phyloP scores from a whole-genome alignment of 169 alveolate genomes.

The Perkinsus olseni region DNA sequence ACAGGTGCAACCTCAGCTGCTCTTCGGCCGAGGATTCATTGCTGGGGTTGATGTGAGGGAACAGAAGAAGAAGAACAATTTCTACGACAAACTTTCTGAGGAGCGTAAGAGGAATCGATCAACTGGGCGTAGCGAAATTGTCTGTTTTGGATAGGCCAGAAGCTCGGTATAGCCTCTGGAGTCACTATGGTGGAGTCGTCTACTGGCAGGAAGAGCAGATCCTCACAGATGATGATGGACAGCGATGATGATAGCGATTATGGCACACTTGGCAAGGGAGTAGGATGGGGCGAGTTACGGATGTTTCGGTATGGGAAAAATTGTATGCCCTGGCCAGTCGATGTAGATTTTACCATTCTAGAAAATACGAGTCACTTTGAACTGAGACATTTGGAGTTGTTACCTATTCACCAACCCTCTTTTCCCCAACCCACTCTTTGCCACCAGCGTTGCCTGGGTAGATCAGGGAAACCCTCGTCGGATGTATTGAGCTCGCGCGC shows the following conservation, averaged over 20 bases:
- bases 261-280: not conserved
- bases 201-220: not conserved
- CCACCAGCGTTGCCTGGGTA: too few species aligned
- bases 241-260: slow-evolving; percentile 14
- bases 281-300: too few species aligned
- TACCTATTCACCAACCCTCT: too few species aligned
- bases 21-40: slow-evolving; percentile 78
- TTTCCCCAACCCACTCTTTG: too few species aligned
- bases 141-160: slow-evolving; percentile 12
- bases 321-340: too few species aligned
- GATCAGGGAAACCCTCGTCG: too few species aligned
- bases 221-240: slow-evolving; percentile 10
- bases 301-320: too few species aligned
- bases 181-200: not conserved
- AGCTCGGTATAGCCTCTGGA: slow-evolving; percentile 6
- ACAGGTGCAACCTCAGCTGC: slow-evolving; percentile 55
- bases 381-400: too few species aligned
- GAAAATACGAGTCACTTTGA: too few species aligned
- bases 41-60: slow-evolving; percentile 66
- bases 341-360: too few species aligned
- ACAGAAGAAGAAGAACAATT: slow-evolving; percentile 56
- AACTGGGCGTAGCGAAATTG: slow-evolving; percentile 14
- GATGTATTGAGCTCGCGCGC: too few species aligned
- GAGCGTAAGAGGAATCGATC: not conserved
- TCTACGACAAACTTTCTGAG: slow-evolving; percentile 53